Evolutionary conservation across 331 rosid species (phyloP).

Genomic region (Arachis monticola): DNA sequence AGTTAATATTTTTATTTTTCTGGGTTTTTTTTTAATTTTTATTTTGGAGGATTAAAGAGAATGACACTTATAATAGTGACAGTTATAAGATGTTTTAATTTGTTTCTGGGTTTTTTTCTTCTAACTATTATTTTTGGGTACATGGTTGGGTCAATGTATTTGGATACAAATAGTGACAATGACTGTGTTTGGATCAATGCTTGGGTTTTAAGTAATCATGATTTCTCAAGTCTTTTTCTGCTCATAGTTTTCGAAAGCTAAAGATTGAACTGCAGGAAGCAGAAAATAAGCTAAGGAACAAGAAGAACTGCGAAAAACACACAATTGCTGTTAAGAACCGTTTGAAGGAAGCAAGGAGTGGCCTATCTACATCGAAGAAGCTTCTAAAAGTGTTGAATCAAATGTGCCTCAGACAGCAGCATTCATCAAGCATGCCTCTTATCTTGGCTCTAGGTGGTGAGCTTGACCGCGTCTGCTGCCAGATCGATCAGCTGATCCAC

Average conservation of each 20-base stretch:
- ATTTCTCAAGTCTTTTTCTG: slow-evolving; percentile 13
- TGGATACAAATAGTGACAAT: too few relatives aligned
- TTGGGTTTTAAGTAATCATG: not conserved
- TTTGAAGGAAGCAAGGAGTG: slow-evolving; percentile 76
- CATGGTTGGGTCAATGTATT: too few relatives aligned
- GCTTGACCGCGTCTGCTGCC: slow-evolving; percentile 66
- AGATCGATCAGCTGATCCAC: slow-evolving; percentile 62
- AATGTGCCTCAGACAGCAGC: slow-evolving; percentile 59
- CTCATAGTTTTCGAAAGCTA: slow-evolving; percentile 32
- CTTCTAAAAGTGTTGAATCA: slow-evolving; percentile 73
- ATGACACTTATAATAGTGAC: too few relatives aligned
- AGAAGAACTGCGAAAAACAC: slow-evolving; percentile 48
- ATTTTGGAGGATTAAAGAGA: too few relatives aligned
- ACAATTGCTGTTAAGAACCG: slow-evolving; percentile 42
- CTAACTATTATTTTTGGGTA: too few relatives aligned
- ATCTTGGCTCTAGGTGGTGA: slow-evolving; percentile 70
- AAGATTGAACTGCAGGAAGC: slow-evolving; percentile 55
- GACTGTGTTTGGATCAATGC: too few relatives aligned
- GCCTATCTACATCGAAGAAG: slow-evolving; percentile 78
- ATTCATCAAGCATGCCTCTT: slow-evolving; percentile 59
- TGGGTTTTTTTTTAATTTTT: too few relatives aligned
- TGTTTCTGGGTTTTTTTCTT: too few relatives aligned
- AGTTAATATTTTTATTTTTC: too few relatives aligned
- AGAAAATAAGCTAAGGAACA: slow-evolving; percentile 41
- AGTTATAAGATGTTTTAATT: too few relatives aligned